Percentiles rank a stretch among this genome's conserved stretches.
These are phyloP conservation scores for Heliosperma pusillum DNA, from an alignment of 148 eudicot genomes.

Conservation along the genomic window DNA sequence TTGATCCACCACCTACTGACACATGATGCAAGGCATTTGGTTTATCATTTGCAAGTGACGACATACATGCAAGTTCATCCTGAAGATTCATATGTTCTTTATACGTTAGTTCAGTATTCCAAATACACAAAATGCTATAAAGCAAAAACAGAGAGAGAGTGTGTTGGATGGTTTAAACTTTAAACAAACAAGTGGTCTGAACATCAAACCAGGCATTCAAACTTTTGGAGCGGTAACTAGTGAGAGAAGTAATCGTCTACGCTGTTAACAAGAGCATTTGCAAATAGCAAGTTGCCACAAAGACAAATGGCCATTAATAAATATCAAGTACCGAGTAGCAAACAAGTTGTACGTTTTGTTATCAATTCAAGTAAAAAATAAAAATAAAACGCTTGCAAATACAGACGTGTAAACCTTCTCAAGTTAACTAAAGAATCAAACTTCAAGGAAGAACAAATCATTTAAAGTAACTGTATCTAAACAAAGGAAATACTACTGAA, in stretches of 20 bases:
- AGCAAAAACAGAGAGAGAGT: not conserved
- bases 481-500: too few species aligned
- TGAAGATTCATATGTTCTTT: constrained; percentile 20
- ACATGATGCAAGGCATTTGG: constrained; percentile 34
- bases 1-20: constrained; percentile 36
- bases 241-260: not conserved
- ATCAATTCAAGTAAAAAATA: too few species aligned
- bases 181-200: constrained; percentile 3
- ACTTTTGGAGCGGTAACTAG: not conserved
- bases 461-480: too few species aligned
- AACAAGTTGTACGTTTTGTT: too few species aligned
- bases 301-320: too few species aligned
- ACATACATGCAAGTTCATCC: constrained; percentile 56
- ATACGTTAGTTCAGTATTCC: constrained; percentile 6
- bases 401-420: too few species aligned
- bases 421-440: too few species aligned
- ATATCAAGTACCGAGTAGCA: too few species aligned
- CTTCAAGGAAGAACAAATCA: too few species aligned
- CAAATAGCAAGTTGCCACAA: constrained; percentile 12
- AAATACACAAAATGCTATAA: not conserved
- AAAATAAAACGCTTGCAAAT: too few species aligned
- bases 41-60: constrained; percentile 46
- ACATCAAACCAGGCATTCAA: constrained; percentile 3
- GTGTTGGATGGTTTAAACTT: not conserved
- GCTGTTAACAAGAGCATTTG: not conserved